Conservation (phyloP, 257 asterid species). For the Haberlea rhodopensis region DNA sequence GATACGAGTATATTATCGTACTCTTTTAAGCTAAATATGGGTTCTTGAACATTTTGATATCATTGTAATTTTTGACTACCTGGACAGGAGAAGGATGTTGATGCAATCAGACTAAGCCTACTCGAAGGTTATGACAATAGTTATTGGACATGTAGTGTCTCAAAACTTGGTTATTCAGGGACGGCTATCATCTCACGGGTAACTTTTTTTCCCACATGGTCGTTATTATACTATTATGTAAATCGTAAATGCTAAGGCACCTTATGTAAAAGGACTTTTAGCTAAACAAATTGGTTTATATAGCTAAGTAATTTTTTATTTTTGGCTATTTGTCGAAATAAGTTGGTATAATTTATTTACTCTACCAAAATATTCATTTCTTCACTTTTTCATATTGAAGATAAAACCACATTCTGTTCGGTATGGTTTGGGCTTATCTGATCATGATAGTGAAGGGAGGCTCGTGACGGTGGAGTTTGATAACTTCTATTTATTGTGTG, state of each 20-base stretch:
- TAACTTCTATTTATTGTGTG: constrained; percentile 59
- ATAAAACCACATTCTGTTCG: constrained; percentile 75
- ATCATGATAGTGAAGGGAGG: constrained; percentile 94
- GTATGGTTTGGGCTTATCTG: constrained; percentile 86
- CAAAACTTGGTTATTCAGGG: constrained; percentile 93
- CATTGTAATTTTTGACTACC: constrained; percentile 24
- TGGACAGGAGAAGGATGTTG: constrained; percentile 87
- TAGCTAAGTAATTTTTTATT: too few relatives aligned
- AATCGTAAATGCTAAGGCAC: too few relatives aligned
- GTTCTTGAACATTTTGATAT: neutral
- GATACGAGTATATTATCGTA: neutral
- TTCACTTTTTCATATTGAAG: constrained; percentile 41
- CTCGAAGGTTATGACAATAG: constrained; percentile 74
- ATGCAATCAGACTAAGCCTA: constrained; percentile 57
- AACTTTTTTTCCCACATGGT: constrained; percentile 19
- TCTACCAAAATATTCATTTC: neutral
- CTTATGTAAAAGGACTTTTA: neutral
- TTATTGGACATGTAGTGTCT: constrained; percentile 89
- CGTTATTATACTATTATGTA: neutral
- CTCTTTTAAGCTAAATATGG: neutral
- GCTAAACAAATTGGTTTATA: too few relatives aligned
- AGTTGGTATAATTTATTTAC: neutral
- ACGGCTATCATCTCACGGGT: constrained; percentile 94
- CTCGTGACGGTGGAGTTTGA: constrained; percentile 88
- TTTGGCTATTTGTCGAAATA: too few relatives aligned